These are phyloP conservation scores for Triticum turgidum DNA, from an alignment of 176 grass and related monocot genomes.

Conservation along the genomic window DNA sequence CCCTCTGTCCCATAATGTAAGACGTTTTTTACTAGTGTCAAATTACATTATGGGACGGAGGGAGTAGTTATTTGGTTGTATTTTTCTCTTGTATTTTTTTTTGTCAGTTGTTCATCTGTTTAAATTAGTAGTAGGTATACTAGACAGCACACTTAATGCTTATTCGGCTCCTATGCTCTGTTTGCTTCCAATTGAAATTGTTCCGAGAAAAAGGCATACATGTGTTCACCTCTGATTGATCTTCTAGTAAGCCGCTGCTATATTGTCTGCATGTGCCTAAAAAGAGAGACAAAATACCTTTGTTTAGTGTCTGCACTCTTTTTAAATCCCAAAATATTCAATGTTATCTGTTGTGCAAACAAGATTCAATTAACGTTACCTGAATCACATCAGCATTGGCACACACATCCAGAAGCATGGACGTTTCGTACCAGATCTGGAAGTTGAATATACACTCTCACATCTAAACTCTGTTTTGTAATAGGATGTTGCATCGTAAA, in stretches of 20 bases:
- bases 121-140: not conserved
- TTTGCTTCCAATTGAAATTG: not conserved
- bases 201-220: not conserved
- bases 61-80: not conserved
- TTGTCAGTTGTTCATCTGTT: not conserved
- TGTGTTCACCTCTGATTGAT: not conserved
- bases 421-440: not conserved
- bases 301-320: not conserved
- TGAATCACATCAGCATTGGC: not conserved
- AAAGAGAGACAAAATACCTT: not conserved
- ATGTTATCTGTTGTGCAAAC: not conserved
- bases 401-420: not conserved
- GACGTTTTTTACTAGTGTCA: too few species aligned
- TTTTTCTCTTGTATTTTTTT: not conserved
- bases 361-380: not conserved
- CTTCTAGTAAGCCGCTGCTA: not conserved
- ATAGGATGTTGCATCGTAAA: not conserved
- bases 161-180: not conserved
- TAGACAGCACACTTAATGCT: not conserved
- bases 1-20: too few species aligned
- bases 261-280: not conserved
- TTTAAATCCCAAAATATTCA: too few species aligned
- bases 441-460: not conserved
- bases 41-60: too few species aligned
- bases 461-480: not conserved